These are phyloP conservation scores for Entrophospora sp. DNA, from an alignment of 192 early-diverging fungal species.

Conservation along the genomic window DNA sequence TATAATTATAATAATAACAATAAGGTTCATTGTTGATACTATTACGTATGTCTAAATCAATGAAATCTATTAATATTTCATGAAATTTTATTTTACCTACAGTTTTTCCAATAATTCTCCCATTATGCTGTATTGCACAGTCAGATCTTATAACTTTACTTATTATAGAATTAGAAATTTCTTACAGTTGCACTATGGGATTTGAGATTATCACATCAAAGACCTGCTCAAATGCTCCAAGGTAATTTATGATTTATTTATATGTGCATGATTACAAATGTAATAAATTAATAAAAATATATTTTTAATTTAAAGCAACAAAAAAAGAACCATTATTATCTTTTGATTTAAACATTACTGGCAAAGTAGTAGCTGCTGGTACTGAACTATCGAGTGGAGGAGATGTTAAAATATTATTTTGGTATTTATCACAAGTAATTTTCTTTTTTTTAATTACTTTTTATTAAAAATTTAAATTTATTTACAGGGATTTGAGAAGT, in stretches of 20 bases:
- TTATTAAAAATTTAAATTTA: not conserved
- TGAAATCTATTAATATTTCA: too few relatives aligned
- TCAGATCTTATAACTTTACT: too few relatives aligned
- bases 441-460: not conserved
- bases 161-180: constrained; percentile 57
- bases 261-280: not conserved
- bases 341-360: constrained; percentile 44
- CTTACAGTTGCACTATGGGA: constrained; percentile 59
- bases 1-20: too few relatives aligned
- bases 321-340: constrained; percentile 31
- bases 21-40: too few relatives aligned
- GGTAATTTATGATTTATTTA: constrained; percentile 30
- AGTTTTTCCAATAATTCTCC: too few relatives aligned
- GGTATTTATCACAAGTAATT: constrained; percentile 21
- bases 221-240: constrained; percentile 48
- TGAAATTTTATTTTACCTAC: too few relatives aligned
- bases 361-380: constrained; percentile 44
- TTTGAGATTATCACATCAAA: constrained; percentile 37
- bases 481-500: constrained; percentile 25
- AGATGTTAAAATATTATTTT: constrained; percentile 46
- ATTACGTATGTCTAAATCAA: too few relatives aligned
- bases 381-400: constrained; percentile 35
- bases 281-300: not conserved
- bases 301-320: constrained; percentile 9
- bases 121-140: too few relatives aligned